Conservation (phyloP, 441 rosid species). For the Arabidopsis lyrata region DNA sequence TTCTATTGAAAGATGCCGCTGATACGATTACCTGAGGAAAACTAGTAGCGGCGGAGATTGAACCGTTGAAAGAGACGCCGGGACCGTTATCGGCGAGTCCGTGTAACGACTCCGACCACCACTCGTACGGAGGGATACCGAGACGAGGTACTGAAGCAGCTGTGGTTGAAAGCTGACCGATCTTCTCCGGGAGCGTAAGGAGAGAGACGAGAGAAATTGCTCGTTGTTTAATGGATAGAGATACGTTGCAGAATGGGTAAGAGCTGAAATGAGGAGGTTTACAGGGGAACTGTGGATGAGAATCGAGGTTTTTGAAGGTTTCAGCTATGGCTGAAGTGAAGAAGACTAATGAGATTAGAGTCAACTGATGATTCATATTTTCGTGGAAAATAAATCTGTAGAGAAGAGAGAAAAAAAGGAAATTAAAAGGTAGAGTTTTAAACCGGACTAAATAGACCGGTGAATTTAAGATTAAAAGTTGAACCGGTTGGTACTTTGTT, state of each 20-base stretch:
- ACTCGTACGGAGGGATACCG: conserved; percentile 68
- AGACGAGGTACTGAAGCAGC: conserved; percentile 65
- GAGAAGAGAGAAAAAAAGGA: neutral
- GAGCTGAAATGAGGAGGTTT: conserved; percentile 56
- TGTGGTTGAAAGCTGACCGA: conserved; percentile 56
- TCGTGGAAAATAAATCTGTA: neutral
- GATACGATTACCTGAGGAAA: conserved; percentile 70
- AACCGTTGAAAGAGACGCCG: conserved; percentile 65
- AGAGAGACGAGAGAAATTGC: conserved; percentile 59
- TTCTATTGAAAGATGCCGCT: conserved; percentile 64
- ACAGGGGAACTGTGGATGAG: conserved; percentile 61
- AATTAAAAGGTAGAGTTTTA: conserved; percentile 5
- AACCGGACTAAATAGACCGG: conserved; percentile 15
- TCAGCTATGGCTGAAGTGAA: conserved; percentile 40
- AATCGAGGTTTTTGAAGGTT: conserved; percentile 29
- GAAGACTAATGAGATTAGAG: conserved; percentile 29
- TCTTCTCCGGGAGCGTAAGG: conserved; percentile 65
- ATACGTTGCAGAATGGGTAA: conserved; percentile 63
- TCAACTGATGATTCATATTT: conserved; percentile 35
- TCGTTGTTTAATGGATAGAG: conserved; percentile 51
- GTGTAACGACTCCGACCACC: conserved; percentile 84
- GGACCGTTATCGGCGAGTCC: conserved; percentile 72
- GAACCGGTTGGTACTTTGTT: conserved; percentile 12
- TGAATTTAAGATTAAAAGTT: neutral
- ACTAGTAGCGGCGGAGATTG: conserved; percentile 60